These are phyloP conservation scores for Populus ilicifolia DNA, from an alignment of 345 rosid species.

Conservation along the genomic window DNA sequence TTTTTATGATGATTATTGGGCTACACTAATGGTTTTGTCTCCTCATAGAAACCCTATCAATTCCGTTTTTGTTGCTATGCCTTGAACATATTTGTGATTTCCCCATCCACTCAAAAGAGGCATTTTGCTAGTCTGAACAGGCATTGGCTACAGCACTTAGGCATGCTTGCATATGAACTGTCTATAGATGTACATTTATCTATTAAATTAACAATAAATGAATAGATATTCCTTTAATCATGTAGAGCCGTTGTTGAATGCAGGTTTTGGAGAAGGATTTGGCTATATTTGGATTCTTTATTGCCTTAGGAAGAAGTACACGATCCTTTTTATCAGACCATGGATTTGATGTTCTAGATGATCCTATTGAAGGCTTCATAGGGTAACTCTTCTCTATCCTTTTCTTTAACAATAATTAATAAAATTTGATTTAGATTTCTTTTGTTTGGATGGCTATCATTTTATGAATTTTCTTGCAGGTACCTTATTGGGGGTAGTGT, in stretches of 20 bases:
- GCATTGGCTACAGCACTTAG: not conserved
- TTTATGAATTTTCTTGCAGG: slow-evolving; percentile 36
- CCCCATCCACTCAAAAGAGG: not conserved
- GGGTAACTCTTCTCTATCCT: slow-evolving; percentile 48
- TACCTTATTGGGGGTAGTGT: slow-evolving; percentile 92
- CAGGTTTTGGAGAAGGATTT: slow-evolving; percentile 95
- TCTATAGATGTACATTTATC: not conserved
- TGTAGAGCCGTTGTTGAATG: slow-evolving; percentile 19
- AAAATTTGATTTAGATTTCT: slow-evolving; percentile 10
- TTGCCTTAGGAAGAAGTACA: slow-evolving; percentile 85
- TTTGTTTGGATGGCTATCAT: slow-evolving; percentile 9
- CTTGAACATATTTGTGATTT: not conserved
- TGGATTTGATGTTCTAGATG: slow-evolving; percentile 60
- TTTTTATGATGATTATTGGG: not conserved
- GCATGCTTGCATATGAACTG: not conserved
- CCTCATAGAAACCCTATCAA: not conserved
- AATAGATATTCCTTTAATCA: not conserved
- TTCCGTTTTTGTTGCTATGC: not conserved
- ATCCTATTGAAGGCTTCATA: slow-evolving; percentile 64
- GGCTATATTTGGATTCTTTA: slow-evolving; percentile 97
- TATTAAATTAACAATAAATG: not conserved
- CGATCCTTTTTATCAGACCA: slow-evolving; percentile 64
- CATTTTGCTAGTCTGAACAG: not conserved
- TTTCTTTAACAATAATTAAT: slow-evolving; percentile 5
- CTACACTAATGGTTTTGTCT: not conserved